Evolutionary conservation across 1,284 basidiomycete species (phyloP), one percentile per base, ranked within the genome.

Genomic region (Ustilago vetiveriae): DNA sequence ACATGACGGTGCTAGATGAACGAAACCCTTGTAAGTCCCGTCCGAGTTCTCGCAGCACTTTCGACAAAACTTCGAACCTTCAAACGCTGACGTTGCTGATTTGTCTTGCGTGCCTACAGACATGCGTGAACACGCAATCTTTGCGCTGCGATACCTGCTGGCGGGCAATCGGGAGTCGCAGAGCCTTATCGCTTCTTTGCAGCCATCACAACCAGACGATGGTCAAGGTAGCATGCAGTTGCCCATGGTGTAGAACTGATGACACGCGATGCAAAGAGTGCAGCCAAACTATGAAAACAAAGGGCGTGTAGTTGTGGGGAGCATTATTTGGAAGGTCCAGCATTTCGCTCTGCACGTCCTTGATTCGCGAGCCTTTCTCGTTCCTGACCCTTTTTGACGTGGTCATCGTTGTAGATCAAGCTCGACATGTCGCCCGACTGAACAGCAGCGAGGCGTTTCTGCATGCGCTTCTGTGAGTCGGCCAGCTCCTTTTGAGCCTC

Each of bases 81-180:
- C 16, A 2, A n/a, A 33, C n/a, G n/a, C 27, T 35, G 38, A 51
- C 35, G 14, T 17, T 5, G 33, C 22, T 22, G 29, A 30, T 44
- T 21, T 26, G 14, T 22, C 26, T 50, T 30, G 30, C 23, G 22
- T 7, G 24, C 24, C 38, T 14, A 29, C 44, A 78, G 74, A 80
- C 38, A 79, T 80, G 56, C 71, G 77, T 16, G 78, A 80, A 36
- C 75, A 78, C 33, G 78, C 78, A 23, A 73, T 80, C 43, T 78
- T 80, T 49, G 55, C 78, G 29, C 64, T 80, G 27, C 54, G 77
- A 10, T 72, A 78, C 33, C 53, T 80, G 35, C 62, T 80, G 11
- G 73, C 64, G 8, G 50, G 50, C 22, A 80, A 80, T 42, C 27
- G 30, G 14, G 66, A 68, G 38, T 79, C 75, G 23, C 76, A 80